These are phyloP conservation scores for Takakia lepidozioides DNA, from an alignment of 225 moss, liverwort and hornwort species.

Conservation along the genomic window DNA sequence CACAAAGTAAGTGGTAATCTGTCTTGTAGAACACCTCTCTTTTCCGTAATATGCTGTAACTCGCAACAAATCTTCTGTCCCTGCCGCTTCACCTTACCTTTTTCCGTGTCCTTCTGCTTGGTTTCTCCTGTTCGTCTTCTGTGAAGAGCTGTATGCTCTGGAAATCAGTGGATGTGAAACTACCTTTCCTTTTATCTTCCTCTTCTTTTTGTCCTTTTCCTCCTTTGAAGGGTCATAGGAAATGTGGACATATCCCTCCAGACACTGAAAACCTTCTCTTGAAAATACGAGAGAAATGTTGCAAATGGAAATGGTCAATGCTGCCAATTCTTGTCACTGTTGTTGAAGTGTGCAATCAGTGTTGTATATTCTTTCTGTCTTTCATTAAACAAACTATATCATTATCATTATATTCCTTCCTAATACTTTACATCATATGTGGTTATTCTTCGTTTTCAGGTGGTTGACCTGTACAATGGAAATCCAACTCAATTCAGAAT, in stretches of 20 bases:
- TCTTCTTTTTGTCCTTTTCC: background rate
- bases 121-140: background rate
- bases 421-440: too few species aligned
- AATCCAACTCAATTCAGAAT: conserved; percentile 31
- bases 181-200: background rate
- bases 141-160: background rate
- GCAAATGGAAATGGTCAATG: too few species aligned
- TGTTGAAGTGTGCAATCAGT: too few species aligned
- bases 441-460: conserved; percentile 22
- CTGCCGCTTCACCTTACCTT: too few species aligned
- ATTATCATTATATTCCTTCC: too few species aligned
- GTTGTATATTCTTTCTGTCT: too few species aligned
- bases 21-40: background rate
- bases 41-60: background rate
- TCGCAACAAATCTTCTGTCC: too few species aligned
- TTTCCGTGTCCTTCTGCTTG: background rate
- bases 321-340: too few species aligned
- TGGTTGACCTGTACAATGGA: conserved; percentile 42
- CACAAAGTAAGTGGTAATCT: conserved; percentile 36
- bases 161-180: background rate
- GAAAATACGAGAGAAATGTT: too few species aligned
- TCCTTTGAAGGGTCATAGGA: background rate
- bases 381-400: too few species aligned
- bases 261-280: too few species aligned
- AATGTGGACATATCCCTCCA: too few species aligned